These are phyloP conservation scores for Ceratobasidium sp. DNA, from an alignment of 1,284 basidiomycete species.

Conservation along the genomic window DNA sequence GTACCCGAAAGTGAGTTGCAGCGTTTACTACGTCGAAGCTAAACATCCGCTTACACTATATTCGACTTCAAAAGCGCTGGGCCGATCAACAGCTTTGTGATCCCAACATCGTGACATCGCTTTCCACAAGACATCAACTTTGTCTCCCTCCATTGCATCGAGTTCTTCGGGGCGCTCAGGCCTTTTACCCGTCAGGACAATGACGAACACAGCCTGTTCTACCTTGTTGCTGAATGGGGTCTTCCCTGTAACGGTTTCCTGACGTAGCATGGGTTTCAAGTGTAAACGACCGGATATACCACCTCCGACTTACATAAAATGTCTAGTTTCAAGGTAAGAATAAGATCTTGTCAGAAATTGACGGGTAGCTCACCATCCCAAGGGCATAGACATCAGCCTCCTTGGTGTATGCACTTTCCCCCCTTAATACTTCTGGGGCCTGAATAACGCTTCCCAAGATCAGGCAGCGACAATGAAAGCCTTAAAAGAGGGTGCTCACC, in stretches of 20 bases:
- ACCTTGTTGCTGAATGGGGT: neutral
- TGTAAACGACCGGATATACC: neutral
- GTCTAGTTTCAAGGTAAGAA: neutral
- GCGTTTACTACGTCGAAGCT: too few relatives aligned
- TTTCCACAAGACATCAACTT: neutral
- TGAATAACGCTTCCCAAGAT: neutral
- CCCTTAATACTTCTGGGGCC: neutral
- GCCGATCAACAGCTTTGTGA: neutral
- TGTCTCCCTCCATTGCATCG: neutral
- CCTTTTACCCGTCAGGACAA: neutral
- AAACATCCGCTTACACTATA: neutral
- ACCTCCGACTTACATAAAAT: neutral
- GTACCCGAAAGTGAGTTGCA: too few relatives aligned
- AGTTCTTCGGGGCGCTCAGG: neutral
- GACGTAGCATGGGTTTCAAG: neutral
- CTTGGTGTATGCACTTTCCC: neutral
- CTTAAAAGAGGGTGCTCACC: neutral
- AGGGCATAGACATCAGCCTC: constrained; percentile 3
- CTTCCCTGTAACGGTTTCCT: neutral
- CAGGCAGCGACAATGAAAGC: too few relatives aligned
- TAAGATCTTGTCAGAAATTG: neutral
- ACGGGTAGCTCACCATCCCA: neutral
- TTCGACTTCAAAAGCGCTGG: neutral
- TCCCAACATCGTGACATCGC: neutral
- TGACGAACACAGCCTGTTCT: neutral